A percentile compares a stretch with the other conserved stretches of the same genome.
Conservation (phyloP, 1,284 basidiomycete species). For the Cutaneotrichosporon curvatum region DNA sequence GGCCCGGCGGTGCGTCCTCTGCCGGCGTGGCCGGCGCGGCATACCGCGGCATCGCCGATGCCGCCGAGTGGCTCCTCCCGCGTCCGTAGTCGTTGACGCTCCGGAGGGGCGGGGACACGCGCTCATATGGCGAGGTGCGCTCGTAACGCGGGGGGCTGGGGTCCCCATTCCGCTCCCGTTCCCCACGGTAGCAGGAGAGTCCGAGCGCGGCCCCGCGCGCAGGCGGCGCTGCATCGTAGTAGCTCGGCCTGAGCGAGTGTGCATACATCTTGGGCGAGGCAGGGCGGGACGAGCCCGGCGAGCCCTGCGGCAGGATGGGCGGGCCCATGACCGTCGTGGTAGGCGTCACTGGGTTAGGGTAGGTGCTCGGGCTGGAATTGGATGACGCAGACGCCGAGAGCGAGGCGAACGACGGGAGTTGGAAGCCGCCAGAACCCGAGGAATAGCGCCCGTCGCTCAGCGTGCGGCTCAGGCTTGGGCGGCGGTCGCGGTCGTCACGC, state of each 20-base stretch:
- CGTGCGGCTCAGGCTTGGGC: constrained; percentile 9
- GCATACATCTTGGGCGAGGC: constrained; percentile 7
- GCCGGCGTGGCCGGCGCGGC: constrained; percentile 3
- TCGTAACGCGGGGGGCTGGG: not conserved
- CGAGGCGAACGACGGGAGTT: constrained; percentile 12
- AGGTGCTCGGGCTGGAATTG: constrained; percentile 1
- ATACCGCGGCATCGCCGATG: constrained; percentile 8
- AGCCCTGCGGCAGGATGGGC: constrained; percentile 2
- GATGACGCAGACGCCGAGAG: constrained; percentile 1
- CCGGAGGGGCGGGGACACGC: constrained; percentile 6
- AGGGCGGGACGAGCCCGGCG: constrained; percentile 9
- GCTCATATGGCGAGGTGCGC: not conserved
- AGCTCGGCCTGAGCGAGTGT: constrained; percentile 9
- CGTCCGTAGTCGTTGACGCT: constrained; percentile 8
- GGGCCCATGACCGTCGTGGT: constrained; percentile 11
- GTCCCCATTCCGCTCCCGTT: constrained; percentile 1
- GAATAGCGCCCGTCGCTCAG: constrained; percentile 14
- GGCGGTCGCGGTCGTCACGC: constrained; percentile 9
- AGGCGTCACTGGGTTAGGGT: constrained; percentile 9
- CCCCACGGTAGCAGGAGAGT: not conserved
- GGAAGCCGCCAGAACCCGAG: not conserved
- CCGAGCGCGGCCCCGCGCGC: not conserved
- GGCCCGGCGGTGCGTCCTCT: constrained; percentile 17
- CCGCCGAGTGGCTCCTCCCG: constrained; percentile 13
- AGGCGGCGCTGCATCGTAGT: constrained; percentile 9